Percentiles rank a stretch among this genome's conserved stretches.
phyloP scores from a whole-genome alignment of 495 filamentous ascomycete species.

The Aspergillus baeticus region DNA sequence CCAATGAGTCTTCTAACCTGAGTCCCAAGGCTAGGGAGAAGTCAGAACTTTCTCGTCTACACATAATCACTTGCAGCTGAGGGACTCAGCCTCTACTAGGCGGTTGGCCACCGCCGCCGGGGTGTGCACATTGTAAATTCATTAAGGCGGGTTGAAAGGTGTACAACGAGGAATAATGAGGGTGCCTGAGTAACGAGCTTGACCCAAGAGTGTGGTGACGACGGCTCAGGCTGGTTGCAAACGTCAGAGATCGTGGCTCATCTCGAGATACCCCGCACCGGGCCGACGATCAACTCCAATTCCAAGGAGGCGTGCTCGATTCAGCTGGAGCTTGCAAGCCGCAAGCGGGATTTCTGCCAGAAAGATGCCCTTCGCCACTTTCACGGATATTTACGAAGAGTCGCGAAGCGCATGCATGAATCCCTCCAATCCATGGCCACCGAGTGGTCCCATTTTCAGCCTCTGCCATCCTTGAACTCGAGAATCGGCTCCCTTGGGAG shows the following conservation, averaged over 20 bases:
- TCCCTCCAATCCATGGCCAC: neutral
- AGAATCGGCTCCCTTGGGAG: constrained; percentile 13
- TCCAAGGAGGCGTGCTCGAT: neutral
- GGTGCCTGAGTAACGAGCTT: too few species aligned
- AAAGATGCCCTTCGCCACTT: neutral
- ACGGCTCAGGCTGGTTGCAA: neutral
- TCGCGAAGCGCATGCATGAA: neutral
- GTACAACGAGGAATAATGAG: too few species aligned
- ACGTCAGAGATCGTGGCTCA: neutral
- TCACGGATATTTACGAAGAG: neutral
- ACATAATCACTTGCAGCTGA: neutral
- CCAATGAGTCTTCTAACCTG: neutral
- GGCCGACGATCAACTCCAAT: neutral
- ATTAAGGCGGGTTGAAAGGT: too few species aligned
- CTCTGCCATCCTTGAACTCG: constrained; percentile 9
- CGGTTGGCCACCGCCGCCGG: too few species aligned
- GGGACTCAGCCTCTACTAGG: too few species aligned
- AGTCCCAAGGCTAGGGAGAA: neutral
- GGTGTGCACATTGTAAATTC: too few species aligned
- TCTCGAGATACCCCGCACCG: constrained; percentile 5
- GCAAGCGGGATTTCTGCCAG: neutral
- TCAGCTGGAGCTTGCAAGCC: constrained; percentile 4
- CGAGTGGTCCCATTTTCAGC: constrained; percentile 5
- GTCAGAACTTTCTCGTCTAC: neutral
- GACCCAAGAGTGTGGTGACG: too few species aligned